A percentile compares a stretch with the other conserved stretches of the same genome.
These are phyloP conservation scores for Fusarium sp. DNA, from an alignment of 2,329 filamentous ascomycete species.

Conservation along the genomic window DNA sequence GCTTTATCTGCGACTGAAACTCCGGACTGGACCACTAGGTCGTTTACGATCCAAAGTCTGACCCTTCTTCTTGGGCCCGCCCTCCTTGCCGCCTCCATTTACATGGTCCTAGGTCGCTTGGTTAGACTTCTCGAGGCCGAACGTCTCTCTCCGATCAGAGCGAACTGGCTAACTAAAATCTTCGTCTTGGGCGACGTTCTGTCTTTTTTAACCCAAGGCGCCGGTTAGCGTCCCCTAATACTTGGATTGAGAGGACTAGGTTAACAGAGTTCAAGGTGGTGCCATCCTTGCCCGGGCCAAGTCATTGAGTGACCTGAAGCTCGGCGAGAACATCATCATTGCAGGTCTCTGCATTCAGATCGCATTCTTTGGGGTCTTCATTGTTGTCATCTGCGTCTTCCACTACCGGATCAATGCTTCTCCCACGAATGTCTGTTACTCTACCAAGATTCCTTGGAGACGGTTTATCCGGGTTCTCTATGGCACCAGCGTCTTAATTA, in stretches of 20 bases:
- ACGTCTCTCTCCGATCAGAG: neutral
- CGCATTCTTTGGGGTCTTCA: slow-evolving; percentile 64
- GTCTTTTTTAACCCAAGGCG: slow-evolving; percentile 49
- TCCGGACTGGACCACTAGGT: slow-evolving; percentile 46
- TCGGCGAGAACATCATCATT: slow-evolving; percentile 60
- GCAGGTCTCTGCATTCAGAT: slow-evolving; percentile 65
- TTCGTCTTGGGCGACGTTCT: slow-evolving; percentile 62
- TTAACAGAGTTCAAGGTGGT: neutral
- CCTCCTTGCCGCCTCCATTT: slow-evolving; percentile 50
- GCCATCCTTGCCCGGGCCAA: slow-evolving; percentile 21
- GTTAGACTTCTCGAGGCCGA: neutral
- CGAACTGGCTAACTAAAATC: slow-evolving; percentile 52
- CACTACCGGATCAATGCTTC: slow-evolving; percentile 44
- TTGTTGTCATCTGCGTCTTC: slow-evolving; percentile 57
- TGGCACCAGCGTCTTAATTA: slow-evolving; percentile 46
- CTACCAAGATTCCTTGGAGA: slow-evolving; percentile 41
- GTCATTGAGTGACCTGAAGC: slow-evolving; percentile 29
- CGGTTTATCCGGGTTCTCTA: slow-evolving; percentile 37
- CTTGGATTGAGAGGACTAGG: neutral
- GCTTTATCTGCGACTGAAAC: slow-evolving; percentile 54
- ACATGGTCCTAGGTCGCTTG: neutral
- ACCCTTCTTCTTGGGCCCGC: slow-evolving; percentile 51
- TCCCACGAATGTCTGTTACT: slow-evolving; percentile 1
- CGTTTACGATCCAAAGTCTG: slow-evolving; percentile 51
- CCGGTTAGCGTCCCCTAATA: slow-evolving; percentile 13